Conservation (phyloP, 176 grass and related monocot species). For the Aegilops umbellulata region DNA sequence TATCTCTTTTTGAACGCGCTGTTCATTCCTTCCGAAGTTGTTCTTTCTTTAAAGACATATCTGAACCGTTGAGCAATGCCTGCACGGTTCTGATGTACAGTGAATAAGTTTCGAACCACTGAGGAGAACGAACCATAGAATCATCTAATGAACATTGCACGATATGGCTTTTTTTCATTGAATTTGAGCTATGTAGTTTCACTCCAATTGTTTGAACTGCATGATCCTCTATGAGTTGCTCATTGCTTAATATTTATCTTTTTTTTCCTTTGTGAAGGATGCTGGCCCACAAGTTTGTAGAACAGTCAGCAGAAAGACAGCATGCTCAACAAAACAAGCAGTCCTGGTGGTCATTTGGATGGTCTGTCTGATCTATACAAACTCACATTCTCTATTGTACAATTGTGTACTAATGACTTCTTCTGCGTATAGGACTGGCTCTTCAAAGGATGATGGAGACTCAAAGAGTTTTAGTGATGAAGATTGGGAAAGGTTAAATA, state of each 20-base stretch:
- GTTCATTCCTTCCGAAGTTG: constrained; percentile 2
- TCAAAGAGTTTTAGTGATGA: constrained; percentile 80
- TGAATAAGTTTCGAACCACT: constrained; percentile 12
- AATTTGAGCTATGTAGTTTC: neutral
- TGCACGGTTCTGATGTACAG: constrained; percentile 7
- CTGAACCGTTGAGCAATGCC: constrained; percentile 1
- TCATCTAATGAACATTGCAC: constrained; percentile 4
- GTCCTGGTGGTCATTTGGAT: constrained; percentile 98
- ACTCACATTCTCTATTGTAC: constrained; percentile 1
- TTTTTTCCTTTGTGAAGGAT: constrained; percentile 65
- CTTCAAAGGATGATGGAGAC: constrained; percentile 72
- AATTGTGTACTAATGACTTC: constrained; percentile 13
- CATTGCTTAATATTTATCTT: constrained; percentile 19
- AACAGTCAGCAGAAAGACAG: constrained; percentile 62
- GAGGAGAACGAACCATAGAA: constrained; percentile 5
- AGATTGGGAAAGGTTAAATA: constrained; percentile 92
- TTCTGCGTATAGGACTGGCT: constrained; percentile 52
- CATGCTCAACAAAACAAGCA: constrained; percentile 63
- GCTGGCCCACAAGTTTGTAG: constrained; percentile 94
- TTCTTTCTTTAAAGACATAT: neutral
- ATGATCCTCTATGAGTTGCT: neutral
- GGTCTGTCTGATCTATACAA: constrained; percentile 42
- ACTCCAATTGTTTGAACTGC: constrained; percentile 1
- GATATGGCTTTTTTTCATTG: constrained; percentile 11
- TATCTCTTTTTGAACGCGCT: neutral